These are phyloP conservation scores for Microascus cirrosus DNA, from an alignment of 2,329 filamentous ascomycete genomes.

Conservation along the genomic window DNA sequence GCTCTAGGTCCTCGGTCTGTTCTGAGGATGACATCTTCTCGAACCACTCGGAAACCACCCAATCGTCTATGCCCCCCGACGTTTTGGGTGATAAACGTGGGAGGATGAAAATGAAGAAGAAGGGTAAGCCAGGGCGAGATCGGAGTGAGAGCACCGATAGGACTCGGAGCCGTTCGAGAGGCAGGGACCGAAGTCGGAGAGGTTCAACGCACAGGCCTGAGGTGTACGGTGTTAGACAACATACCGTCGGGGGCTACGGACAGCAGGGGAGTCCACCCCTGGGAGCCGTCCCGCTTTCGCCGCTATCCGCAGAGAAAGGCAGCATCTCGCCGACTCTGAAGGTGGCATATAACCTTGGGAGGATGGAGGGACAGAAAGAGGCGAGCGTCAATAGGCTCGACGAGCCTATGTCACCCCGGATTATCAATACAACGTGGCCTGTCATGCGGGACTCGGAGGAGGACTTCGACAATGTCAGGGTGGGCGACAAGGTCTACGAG, in stretches of 20 bases:
- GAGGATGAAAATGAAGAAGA: background rate
- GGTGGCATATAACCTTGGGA: background rate
- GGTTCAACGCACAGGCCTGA: background rate
- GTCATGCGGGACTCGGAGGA: background rate
- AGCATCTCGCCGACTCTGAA: background rate
- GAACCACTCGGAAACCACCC: background rate
- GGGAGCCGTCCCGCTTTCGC: background rate
- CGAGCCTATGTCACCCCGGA: background rate
- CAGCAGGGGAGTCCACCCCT: background rate
- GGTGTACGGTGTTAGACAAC: background rate
- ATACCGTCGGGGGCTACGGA: background rate
- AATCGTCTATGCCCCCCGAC: background rate
- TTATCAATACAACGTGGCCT: background rate
- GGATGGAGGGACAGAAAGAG: background rate
- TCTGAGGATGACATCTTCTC: background rate
- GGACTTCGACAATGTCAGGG: background rate
- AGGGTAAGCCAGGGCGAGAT: background rate
- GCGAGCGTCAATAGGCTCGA: constrained; percentile 10
- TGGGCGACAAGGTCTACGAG: background rate
- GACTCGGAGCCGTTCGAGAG: background rate
- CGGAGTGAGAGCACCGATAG: background rate
- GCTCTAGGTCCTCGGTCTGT: background rate
- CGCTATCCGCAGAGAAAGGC: background rate
- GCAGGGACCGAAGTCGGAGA: background rate
- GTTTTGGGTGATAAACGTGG: background rate